Evolutionary conservation across 148 eudicot genomes (phyloP), one percentile per base, ranked within the genome.

Genomic region (Fagopyrum esculentum): DNA sequence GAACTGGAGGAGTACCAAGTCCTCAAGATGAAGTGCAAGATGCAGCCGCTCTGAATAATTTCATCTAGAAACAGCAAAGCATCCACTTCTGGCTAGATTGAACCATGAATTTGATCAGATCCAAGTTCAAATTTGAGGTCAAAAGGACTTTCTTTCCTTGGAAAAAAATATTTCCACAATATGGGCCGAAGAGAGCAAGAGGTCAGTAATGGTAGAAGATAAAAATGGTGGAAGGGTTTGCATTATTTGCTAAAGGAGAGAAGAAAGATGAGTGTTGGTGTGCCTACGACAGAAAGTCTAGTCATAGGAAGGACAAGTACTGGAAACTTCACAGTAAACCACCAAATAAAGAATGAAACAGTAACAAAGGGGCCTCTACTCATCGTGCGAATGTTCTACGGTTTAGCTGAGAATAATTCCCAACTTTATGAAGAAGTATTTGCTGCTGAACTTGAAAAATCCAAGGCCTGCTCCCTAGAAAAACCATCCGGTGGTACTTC

Each of bases 11-110:
- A 56, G 8, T 56, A 74, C 13, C 43, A 47, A 52, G 66, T 35
- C 47, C 40, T 57, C 5, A 57, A 74, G 19, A 74, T 22, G 6
- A 56, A 16, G 26, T 56, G 66, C 16, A 57, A 5, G 76, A 74
- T 74, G 76, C 51, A 3, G 49, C 69, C 13, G 6, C 57, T 55
- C 29, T 56, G 15, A 74, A 74, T 50, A 29, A 57, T 35, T 74
- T 55, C n/a, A 44, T 54, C 13, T 3, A 54, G 5, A 54, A 54
- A 54, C 59, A 54, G 16, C 6, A 4, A 54, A 16, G 59, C 16
- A 13, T 13, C 4, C 6, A 68, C 16, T 68, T 29, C 11, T 68
- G 44, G 71, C 71, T 68, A 2, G 71, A 6, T 45, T 68, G 46
- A 68, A 68, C n/a, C 40, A 47, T 69, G 17, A 69, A 56, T 69